Base-by-base conservation (phyloP, 2,329 filamentous ascomycete genomes). In the Fusarium caatingaense region DNA sequence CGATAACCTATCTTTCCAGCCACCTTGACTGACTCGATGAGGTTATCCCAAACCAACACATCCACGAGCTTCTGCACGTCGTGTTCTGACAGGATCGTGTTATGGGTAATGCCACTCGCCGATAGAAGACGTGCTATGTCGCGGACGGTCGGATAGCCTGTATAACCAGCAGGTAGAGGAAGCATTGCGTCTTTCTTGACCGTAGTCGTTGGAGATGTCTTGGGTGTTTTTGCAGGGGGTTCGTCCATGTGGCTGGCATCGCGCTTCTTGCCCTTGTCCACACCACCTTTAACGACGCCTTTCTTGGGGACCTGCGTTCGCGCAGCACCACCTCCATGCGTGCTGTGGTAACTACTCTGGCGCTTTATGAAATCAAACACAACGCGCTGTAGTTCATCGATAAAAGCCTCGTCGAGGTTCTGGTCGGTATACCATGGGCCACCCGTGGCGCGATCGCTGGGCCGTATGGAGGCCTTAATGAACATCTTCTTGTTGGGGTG, bases 351-450 rank as follows among this genome's bases (percentile, higher is more conserved):
- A 81, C 92, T 94, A 75, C 92, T 95, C 75, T 89, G 85, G 13
- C 84, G 84, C 74, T 91, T 90, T 66, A 97, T 88, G 66, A 89
- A 90, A 69, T 91, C 88, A 73, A 93, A 92, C 54, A 97, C 88
- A 64, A 92, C 87, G 21, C 88, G 86, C 65, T 92, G 88, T 51
- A 98, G 84, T 44, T 89, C 89, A 60, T 92, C 89, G 74, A 98
- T 94, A 78, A 99, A 93, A 62, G 92, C 92, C 69, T 92, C 91
- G 80, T 99, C 96, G 15, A 98, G 87, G 70, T 94, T 92, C 55
- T 93, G 93, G 68, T 97, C 94, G 10, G 93, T 94, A 79, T 96
- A 98, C 93, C 95, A 99, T 11, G 93, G 92, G 3, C 96, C 96
- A 49, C 96, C 96, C 0, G 94, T 97, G 48, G 97, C 93, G 66